Evolutionary conservation across 139 green algal genomes (phyloP).

Genomic region (Zygnema circumcarinatum): DNA sequence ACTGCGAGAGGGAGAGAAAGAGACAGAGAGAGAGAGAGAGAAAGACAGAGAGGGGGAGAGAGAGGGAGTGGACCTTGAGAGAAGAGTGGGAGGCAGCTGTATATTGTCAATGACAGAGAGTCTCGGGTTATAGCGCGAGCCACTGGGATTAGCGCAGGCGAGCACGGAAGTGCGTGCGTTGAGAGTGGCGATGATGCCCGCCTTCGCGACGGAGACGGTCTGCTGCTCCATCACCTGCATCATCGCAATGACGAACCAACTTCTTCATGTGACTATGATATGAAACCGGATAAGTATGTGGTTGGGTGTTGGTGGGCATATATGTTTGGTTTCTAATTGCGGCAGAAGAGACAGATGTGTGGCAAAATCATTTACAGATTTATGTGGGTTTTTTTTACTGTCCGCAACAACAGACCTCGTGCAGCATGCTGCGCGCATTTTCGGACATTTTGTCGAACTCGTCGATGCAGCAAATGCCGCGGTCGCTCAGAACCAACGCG

Average conservation of each 20-base stretch:
- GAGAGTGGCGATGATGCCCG: slow-evolving; percentile 95
- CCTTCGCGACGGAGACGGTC: slow-evolving; percentile 97
- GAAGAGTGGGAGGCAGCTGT: slow-evolving; percentile 90
- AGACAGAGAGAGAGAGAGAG: background rate
- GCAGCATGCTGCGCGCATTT: slow-evolving; percentile 83
- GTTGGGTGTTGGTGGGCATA: background rate
- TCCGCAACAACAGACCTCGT: slow-evolving; percentile 66
- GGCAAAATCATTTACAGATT: no score
- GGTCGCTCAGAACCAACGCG: slow-evolving; percentile 92
- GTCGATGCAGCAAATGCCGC: slow-evolving; percentile 97
- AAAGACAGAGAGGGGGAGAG: background rate
- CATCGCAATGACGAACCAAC: no score
- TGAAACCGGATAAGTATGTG: background rate
- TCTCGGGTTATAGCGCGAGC: slow-evolving; percentile 85
- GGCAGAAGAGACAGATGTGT: no score
- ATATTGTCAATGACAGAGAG: slow-evolving; percentile 96
- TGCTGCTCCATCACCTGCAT: slow-evolving; percentile 98
- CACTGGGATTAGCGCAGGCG: slow-evolving; percentile 80
- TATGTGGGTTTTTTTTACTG: no score
- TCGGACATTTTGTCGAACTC: slow-evolving; percentile 99
- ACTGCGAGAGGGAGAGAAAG: background rate
- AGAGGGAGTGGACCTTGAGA: slow-evolving; percentile 72
- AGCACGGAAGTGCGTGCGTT: slow-evolving; percentile 93
- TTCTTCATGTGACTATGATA: no score
- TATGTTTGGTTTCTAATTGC: no score